Conservation (phyloP, 2,329 filamentous ascomycete genomes). For the Seiridium unicorne region DNA sequence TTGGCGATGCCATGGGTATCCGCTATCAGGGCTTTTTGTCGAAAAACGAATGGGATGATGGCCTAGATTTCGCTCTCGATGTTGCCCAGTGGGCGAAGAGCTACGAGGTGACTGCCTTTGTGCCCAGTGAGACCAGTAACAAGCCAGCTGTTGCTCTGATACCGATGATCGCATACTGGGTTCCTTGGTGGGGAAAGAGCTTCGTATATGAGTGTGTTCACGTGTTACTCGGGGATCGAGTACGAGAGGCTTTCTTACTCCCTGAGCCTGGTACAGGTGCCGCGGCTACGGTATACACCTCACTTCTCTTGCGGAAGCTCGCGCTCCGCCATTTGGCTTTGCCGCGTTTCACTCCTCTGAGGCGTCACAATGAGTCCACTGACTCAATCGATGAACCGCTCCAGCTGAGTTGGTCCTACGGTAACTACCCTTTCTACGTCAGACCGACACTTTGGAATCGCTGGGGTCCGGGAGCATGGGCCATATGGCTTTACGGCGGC, state of each 20-base stretch:
- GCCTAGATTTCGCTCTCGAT: conserved; percentile 51
- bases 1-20: conserved; percentile 71
- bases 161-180: conserved; percentile 55
- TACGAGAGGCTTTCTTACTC: conserved; percentile 62
- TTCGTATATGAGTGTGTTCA: conserved; percentile 50
- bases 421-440: conserved; percentile 65
- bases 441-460: conserved; percentile 58
- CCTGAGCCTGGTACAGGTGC: conserved; percentile 39
- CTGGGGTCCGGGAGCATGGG: conserved; percentile 57
- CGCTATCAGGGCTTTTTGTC: conserved; percentile 39
- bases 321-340: conserved; percentile 56
- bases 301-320: conserved; percentile 53
- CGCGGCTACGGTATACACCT: conserved; percentile 38
- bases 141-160: conserved; percentile 58
- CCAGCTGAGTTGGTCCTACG: conserved; percentile 45
- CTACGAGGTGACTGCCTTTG: conserved; percentile 62
- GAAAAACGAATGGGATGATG: conserved; percentile 40
- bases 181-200: conserved; percentile 44
- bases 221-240: conserved; percentile 61
- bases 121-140: conserved; percentile 47
- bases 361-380: conserved; percentile 38
- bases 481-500: conserved; percentile 41
- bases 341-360: conserved; percentile 49
- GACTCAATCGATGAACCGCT: conserved; percentile 54
- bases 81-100: conserved; percentile 43